Evolutionary conservation across 2,329 filamentous ascomycete genomes (phyloP), one percentile per base, ranked within the genome.

Genomic region (Lasiodiplodia sp.): DNA sequence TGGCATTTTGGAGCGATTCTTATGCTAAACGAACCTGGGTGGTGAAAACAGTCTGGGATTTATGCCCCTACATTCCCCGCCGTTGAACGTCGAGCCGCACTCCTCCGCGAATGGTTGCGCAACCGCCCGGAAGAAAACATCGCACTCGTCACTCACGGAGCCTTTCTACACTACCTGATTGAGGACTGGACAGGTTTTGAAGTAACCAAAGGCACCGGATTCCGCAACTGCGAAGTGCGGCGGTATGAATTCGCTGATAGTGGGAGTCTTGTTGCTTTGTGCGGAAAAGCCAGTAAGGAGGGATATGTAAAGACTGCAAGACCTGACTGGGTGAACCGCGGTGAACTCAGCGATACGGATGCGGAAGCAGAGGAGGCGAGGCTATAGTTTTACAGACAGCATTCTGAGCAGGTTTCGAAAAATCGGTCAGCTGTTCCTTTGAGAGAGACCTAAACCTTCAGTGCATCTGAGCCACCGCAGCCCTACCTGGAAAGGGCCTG

Each of bases 101-200:
- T 77, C 37, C 47, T 79, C 14, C 73, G 92, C 53, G 73, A 82
- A 11, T 89, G 86, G 80, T 77, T 96, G 40, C 81, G 81, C 73
- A 74, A 70, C 10, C 74, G 82, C 28, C 80, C 80, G 3, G 86
- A 87, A 73, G 89, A 92, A 74, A 87, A 94, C 73, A 87, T 97
- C 37, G 88, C 91, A 0, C 84, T 94, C 1, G 92, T 96, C 6
- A 91, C 92, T 2, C 94, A 97, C 75, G 94, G 94, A 1, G 92
- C 91, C 0, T 92, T 94, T 73, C 78, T 97, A 74, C 93, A 97
- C 78, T 96, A 93, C 74, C 81, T 97, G 71, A 95, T 92, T 0
- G 88, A 94, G 72, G 93, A 97, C 75, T 96, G 90, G 88, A 84
- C 88, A 66, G 91, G 89, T 53, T 85, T 73, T 73, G 83, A 81